phyloP scores from a whole-genome alignment of 495 filamentous ascomycete genomes.

The Jackrogersella minutella region DNA sequence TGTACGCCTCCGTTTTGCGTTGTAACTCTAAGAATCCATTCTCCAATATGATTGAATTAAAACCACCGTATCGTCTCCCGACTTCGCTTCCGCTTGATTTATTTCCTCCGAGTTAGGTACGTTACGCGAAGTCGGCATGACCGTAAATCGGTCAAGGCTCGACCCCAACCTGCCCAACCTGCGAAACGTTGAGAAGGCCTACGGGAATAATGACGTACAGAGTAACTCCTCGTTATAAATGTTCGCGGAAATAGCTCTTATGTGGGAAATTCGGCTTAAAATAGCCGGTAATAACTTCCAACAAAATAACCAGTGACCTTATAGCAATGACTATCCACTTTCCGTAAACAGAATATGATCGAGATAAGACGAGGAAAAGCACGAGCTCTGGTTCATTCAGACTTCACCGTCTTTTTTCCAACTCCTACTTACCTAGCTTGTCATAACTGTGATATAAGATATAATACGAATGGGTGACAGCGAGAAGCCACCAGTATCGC shows the following conservation, averaged over 20 bases:
- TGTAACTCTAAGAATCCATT: neutral
- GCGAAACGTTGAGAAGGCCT: constrained; percentile 7
- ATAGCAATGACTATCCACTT: constrained; percentile 18
- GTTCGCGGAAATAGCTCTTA: constrained; percentile 15
- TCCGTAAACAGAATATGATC: constrained; percentile 13
- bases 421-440: neutral
- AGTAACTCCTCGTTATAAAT: neutral
- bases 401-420: constrained; percentile 10
- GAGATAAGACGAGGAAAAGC: constrained; percentile 2
- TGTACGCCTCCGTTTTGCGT: neutral
- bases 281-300: constrained; percentile 20
- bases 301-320: neutral
- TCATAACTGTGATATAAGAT: constrained; percentile 1
- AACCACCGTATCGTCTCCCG: constrained; percentile 5
- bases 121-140: neutral
- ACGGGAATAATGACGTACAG: constrained; percentile 4
- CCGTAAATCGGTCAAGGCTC: constrained; percentile 18
- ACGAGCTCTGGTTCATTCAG: neutral
- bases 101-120: neutral
- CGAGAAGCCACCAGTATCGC: constrained; percentile 14
- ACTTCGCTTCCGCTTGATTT: constrained; percentile 23
- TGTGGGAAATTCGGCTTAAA: neutral
- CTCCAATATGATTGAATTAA: neutral
- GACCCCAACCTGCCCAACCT: no score
- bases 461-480: constrained; percentile 25